These are phyloP conservation scores for Middelhovenomyces tepae DNA, from an alignment of 805 yeast genomes.

Conservation along the genomic window DNA sequence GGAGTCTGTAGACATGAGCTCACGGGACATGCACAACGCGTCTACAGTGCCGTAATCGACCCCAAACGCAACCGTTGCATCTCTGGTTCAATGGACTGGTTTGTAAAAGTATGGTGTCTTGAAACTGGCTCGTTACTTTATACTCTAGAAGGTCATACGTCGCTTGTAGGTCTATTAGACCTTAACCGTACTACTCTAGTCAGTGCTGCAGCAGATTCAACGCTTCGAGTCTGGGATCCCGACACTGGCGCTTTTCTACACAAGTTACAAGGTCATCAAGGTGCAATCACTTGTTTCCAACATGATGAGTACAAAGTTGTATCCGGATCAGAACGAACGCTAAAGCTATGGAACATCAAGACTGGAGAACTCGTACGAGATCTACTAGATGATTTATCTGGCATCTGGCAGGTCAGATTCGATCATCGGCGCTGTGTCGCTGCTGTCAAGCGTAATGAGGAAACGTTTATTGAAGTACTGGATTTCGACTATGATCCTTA, in stretches of 20 bases:
- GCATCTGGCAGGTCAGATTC: slow-evolving; percentile 91
- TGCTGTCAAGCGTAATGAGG: slow-evolving; percentile 69
- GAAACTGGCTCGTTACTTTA: slow-evolving; percentile 61
- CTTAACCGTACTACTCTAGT: slow-evolving; percentile 69
- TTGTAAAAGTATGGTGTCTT: slow-evolving; percentile 85
- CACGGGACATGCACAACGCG: slow-evolving; percentile 77
- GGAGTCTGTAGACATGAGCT: slow-evolving; percentile 66
- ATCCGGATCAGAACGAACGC: slow-evolving; percentile 81
- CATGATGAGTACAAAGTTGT: slow-evolving; percentile 77
- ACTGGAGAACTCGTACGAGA: slow-evolving; percentile 69
- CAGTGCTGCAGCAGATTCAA: slow-evolving; percentile 93
- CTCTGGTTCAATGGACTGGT: slow-evolving; percentile 85
- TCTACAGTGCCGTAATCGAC: slow-evolving; percentile 83
- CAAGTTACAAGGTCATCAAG: slow-evolving; percentile 65
- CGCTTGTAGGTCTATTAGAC: slow-evolving; percentile 79
- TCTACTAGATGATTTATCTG: slow-evolving; percentile 65
- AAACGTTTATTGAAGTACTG: slow-evolving; percentile 72
- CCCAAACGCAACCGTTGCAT: slow-evolving; percentile 68
- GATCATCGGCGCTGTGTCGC: slow-evolving; percentile 80
- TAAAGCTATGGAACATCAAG: slow-evolving; percentile 78
- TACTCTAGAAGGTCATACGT: slow-evolving; percentile 78
- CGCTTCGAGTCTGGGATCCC: slow-evolving; percentile 90
- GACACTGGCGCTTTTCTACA: slow-evolving; percentile 56
- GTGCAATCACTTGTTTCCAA: slow-evolving; percentile 89
- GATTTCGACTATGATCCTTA: slow-evolving; percentile 52